Evolutionary conservation across 257 asterid species (phyloP).

Genomic region (Solanum paucissectum): DNA sequence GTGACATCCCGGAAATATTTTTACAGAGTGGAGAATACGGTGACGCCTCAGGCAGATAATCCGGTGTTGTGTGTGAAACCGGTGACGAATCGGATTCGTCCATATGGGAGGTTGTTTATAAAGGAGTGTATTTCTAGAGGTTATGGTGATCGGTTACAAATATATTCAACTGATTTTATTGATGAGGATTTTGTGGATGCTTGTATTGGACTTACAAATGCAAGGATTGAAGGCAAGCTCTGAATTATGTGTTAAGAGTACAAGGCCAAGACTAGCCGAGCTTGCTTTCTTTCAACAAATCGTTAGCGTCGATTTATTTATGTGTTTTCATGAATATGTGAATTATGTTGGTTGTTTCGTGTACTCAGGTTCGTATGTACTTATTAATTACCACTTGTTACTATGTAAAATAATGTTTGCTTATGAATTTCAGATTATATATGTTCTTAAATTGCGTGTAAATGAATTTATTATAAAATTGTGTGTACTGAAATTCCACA

Average conservation of each 20-base stretch:
- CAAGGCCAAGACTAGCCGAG: too few relatives aligned
- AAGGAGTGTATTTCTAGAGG: constrained; percentile 36
- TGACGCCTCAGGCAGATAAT: constrained; percentile 83
- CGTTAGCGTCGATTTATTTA: not conserved
- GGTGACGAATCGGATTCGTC: constrained; percentile 63
- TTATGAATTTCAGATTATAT: not conserved
- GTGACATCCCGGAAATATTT: constrained; percentile 45
- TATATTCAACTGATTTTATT: constrained; percentile 73
- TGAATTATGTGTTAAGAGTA: not conserved
- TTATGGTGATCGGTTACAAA: constrained; percentile 47
- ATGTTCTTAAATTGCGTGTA: not conserved
- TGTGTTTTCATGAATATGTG: not conserved
- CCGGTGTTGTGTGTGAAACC: constrained; percentile 73
- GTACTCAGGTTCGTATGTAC: not conserved
- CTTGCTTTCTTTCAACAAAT: not conserved
- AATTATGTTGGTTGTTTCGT: not conserved
- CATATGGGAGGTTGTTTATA: constrained; percentile 63
- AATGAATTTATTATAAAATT: not conserved
- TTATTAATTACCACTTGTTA: not conserved
- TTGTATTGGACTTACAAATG: constrained; percentile 55
- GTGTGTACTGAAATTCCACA: too few relatives aligned
- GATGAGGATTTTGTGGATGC: constrained; percentile 88
- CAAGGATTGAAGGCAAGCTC: constrained; percentile 53
- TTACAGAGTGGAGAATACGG: constrained; percentile 93
- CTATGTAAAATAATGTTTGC: not conserved